A percentile compares a stretch with the other conserved stretches of the same genome.
Conservation (phyloP, 148 eudicot genomes). For the Polygonum aviculare region DNA sequence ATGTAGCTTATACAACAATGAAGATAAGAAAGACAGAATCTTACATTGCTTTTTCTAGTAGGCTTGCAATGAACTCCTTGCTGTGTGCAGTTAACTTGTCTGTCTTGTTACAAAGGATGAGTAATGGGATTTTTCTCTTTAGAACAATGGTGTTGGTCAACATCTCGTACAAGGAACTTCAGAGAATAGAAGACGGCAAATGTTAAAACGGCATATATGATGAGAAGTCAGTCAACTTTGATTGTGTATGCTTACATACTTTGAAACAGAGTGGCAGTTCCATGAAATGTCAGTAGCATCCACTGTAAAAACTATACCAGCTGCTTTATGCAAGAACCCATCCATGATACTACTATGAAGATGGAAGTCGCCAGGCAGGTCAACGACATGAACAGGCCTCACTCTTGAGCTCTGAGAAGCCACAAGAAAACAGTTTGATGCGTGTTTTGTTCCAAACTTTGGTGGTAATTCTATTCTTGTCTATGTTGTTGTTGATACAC, state of each 20-base stretch:
- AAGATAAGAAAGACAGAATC: background rate
- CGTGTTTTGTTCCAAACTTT: background rate
- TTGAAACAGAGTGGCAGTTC: background rate
- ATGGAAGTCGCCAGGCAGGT: background rate
- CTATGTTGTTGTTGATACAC: too few relatives aligned
- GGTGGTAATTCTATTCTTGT: background rate
- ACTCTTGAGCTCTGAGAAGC: background rate
- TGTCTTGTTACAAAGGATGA: slow-evolving; percentile 8
- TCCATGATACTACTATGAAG: background rate
- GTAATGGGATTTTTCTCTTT: slow-evolving; percentile 1
- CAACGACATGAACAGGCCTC: slow-evolving; percentile 3
- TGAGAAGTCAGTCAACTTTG: too few relatives aligned
- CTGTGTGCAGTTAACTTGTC: slow-evolving; percentile 1
- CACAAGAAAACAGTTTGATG: background rate
- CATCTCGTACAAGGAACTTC: slow-evolving; percentile 1
- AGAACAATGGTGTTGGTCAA: background rate
- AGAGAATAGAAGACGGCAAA: background rate
- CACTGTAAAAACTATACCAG: slow-evolving; percentile 1
- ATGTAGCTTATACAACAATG: background rate
- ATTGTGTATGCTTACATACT: slow-evolving; percentile 2
- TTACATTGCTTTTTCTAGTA: slow-evolving; percentile 1
- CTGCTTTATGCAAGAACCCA: background rate
- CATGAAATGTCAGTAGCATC: slow-evolving; percentile 7
- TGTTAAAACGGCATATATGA: background rate
- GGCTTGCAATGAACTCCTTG: background rate